Conservation (phyloP, 441 rosid genomes). For the Theobroma grandiflorum region DNA sequence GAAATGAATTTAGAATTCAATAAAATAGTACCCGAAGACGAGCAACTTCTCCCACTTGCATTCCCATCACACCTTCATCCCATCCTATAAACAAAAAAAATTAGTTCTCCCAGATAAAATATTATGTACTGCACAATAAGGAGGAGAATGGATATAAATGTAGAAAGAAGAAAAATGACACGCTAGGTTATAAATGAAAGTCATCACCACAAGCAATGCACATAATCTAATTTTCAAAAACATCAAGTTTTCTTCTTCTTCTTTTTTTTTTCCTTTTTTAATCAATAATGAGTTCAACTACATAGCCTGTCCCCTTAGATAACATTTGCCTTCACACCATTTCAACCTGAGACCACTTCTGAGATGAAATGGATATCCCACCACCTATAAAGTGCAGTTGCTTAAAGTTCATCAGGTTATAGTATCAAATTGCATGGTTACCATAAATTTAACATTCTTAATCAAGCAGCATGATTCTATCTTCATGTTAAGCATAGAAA, state of each 20-base stretch:
- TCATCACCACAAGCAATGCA: not conserved
- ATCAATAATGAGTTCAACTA: not conserved
- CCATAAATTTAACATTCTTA: not conserved
- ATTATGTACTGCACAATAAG: not conserved
- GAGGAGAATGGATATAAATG: not conserved
- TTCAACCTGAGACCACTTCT: not conserved
- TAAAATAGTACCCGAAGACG: slow-evolving; percentile 73
- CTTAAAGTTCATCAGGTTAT: not conserved
- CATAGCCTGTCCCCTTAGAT: not conserved
- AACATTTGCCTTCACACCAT: not conserved
- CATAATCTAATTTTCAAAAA: not conserved
- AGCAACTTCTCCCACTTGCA: slow-evolving; percentile 95
- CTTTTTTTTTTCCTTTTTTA: not conserved
- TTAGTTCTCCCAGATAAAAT: slow-evolving; percentile 14
- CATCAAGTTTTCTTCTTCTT: not conserved
- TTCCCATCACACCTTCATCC: slow-evolving; percentile 98
- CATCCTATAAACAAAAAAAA: slow-evolving; percentile 62
- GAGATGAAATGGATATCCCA: not conserved
- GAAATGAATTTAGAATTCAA: not conserved
- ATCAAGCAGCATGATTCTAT: not conserved
- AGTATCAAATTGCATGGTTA: not conserved
- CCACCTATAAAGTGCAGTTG: not conserved
- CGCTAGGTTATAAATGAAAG: no score
- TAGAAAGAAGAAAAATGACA: not conserved
- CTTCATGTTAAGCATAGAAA: not conserved